Conservation (phyloP, 306 rosid species). For the Sechiopsis laciniata region DNA sequence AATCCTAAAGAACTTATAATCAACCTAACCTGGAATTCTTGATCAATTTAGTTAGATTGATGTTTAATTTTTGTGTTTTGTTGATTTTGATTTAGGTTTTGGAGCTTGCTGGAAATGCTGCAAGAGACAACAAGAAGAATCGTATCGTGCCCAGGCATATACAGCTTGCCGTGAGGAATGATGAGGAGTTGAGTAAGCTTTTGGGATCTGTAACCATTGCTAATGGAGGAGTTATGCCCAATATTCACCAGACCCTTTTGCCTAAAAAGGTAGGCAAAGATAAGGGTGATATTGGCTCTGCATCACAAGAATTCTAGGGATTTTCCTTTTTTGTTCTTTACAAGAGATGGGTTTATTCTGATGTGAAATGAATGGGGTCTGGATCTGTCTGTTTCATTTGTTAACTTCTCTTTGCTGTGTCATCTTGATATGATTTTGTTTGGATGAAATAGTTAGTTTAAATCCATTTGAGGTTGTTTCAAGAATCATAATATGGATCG, state of each 20-base stretch:
- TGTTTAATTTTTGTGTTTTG: not conserved
- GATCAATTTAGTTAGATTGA: not conserved
- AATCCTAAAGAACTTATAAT: not conserved
- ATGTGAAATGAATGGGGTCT: not conserved
- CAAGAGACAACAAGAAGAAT: constrained; percentile 20
- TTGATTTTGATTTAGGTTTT: not conserved
- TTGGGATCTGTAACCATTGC: constrained; percentile 18
- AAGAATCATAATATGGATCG: not conserved
- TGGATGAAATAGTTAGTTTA: constrained; percentile 3
- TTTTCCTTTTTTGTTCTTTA: not conserved
- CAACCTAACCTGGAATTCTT: not conserved
- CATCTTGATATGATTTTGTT: not conserved
- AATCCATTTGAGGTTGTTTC: not conserved
- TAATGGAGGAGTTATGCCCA: constrained; percentile 17
- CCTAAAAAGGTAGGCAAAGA: constrained; percentile 16
- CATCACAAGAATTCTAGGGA: constrained; percentile 16
- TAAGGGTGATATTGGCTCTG: constrained; percentile 15
- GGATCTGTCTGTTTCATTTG: not conserved
- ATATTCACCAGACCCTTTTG: constrained; percentile 15
- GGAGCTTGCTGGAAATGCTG: constrained; percentile 20
- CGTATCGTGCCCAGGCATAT: constrained; percentile 14
- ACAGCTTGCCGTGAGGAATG: constrained; percentile 16
- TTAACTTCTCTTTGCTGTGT: not conserved
- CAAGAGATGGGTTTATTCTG: not conserved
- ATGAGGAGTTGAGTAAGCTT: constrained; percentile 21